Conservation (phyloP, 495 filamentous ascomycete species). For the Penicillium pulvis region DNA sequence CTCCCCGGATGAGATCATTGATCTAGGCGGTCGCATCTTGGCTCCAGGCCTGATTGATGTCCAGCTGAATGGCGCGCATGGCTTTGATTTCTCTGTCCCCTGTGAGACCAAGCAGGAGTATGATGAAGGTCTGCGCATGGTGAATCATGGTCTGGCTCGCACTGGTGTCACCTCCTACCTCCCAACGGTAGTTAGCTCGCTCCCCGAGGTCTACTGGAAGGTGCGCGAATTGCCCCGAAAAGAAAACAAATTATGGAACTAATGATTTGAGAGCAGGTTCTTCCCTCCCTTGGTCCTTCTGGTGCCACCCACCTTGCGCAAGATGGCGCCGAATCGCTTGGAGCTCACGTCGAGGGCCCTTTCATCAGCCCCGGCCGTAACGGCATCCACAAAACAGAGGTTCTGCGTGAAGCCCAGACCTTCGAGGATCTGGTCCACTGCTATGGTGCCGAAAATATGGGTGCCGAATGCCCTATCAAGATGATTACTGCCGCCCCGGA, state of each 20-base stretch:
- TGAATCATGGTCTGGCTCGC: slow-evolving; percentile 67
- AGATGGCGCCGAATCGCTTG: slow-evolving; percentile 76
- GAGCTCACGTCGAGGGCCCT: slow-evolving; percentile 83
- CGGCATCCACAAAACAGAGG: slow-evolving; percentile 69
- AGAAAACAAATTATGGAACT: neutral
- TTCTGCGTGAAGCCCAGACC: slow-evolving; percentile 55
- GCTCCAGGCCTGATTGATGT: slow-evolving; percentile 83
- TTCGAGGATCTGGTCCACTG: slow-evolving; percentile 62
- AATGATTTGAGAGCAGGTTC: slow-evolving; percentile 44
- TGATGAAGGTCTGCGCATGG: slow-evolving; percentile 60
- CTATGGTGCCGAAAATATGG: slow-evolving; percentile 69
- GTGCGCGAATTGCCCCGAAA: slow-evolving; percentile 23
- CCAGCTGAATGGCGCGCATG: slow-evolving; percentile 83
- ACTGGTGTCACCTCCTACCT: slow-evolving; percentile 85
- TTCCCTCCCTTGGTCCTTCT: slow-evolving; percentile 73
- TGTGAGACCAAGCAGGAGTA: slow-evolving; percentile 64
- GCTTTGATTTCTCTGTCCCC: slow-evolving; percentile 82
- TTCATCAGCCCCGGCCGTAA: slow-evolving; percentile 74
- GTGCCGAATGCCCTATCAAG: slow-evolving; percentile 50
- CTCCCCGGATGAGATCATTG: slow-evolving; percentile 55
- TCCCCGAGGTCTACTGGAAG: slow-evolving; percentile 67
- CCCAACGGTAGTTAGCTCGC: slow-evolving; percentile 71
- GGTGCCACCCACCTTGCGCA: slow-evolving; percentile 43
- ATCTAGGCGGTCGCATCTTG: slow-evolving; percentile 77
- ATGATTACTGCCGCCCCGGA: slow-evolving; percentile 85